Evolutionary conservation across 2,329 filamentous ascomycete species (phyloP), one percentile per base, ranked within the genome.

Genomic region (Apiospora koreana): DNA sequence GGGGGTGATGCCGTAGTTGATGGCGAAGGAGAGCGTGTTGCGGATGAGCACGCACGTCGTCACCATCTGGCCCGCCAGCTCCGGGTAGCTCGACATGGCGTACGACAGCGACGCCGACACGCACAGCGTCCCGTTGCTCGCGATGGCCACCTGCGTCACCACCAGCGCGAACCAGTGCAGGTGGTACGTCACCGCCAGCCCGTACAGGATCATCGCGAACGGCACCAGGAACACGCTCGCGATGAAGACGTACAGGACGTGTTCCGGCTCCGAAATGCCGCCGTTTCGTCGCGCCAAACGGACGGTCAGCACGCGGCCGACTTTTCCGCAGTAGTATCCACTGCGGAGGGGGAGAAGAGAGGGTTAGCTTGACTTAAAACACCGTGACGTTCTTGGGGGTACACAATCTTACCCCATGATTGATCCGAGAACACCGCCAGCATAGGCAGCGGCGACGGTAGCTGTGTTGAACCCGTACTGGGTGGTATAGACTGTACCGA

Each of bases 11-110:
- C 85, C 86, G 74, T 88, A 88, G 38, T 81, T 80, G 41, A 86
- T 80, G 7, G 83, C 84, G 73, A 86, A 86, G 35, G 78, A 81
- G 83, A 86, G 85, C 0, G 83, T 86, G 71, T 86, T 86, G 12
- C 85, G 77, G 62, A 80, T 79, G 7, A 80, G 68, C 8, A 80
- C 74, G 68, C 75, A 77, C 0, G 78, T 79, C 1, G 78, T 77
- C 7, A 80, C 74, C 69, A 78, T 74, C 10, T 77, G 74, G 12
- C 77, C 77, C 2, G 74, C 74, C 1, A 80, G 73, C 46, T 80
- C 77, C 5, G 70, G 73, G 70, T 80, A 80, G n/a, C 74, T 76
- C 2, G 72, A 72, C 31, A 80, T 79, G 45, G 76, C 74, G 71
- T 80, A 80, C 69, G 74, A 76, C 25, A 80, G 73, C 2, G 75